Evolutionary conservation across 1,284 basidiomycete genomes (phyloP).

Genomic region (Cryptococcus deneoformans): DNA sequence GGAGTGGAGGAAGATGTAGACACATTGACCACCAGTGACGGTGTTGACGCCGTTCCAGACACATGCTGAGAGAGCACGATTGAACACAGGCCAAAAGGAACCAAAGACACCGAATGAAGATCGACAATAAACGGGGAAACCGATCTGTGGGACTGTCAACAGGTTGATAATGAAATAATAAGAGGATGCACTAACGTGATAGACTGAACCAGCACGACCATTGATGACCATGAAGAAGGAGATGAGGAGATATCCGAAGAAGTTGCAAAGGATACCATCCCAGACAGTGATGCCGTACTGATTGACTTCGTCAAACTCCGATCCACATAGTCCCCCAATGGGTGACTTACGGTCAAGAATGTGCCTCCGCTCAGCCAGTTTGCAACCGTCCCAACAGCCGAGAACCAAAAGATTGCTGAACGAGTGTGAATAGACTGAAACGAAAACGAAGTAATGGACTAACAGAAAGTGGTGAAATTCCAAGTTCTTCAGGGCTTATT

Average conservation of each 20-base stretch:
- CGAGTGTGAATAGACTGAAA: constrained; percentile 6
- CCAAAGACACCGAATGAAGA: constrained; percentile 76
- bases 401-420: constrained; percentile 25
- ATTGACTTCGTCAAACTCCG: not conserved
- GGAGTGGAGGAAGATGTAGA: constrained; percentile 65
- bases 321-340: not conserved
- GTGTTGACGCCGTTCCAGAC: constrained; percentile 56
- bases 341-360: constrained; percentile 22
- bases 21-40: constrained; percentile 54
- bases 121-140: constrained; percentile 72
- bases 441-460: not conserved
- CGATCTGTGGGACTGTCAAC: constrained; percentile 53
- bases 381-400: constrained; percentile 28
- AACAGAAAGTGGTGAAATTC: constrained; percentile 18
- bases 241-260: constrained; percentile 30
- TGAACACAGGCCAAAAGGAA: constrained; percentile 74
- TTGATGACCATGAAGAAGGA: constrained; percentile 38
- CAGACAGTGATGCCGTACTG: constrained; percentile 28
- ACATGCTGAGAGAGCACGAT: constrained; percentile 63
- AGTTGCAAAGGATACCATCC: constrained; percentile 31
- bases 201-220: constrained; percentile 34
- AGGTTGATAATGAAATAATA: not conserved
- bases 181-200: constrained; percentile 23
- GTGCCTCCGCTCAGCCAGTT: constrained; percentile 28
- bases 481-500: constrained; percentile 20